A percentile compares a stretch with the other conserved stretches of the same genome.
phyloP scores from a whole-genome alignment of 2,329 filamentous ascomycete genomes.

The Aschersonia sp. region DNA sequence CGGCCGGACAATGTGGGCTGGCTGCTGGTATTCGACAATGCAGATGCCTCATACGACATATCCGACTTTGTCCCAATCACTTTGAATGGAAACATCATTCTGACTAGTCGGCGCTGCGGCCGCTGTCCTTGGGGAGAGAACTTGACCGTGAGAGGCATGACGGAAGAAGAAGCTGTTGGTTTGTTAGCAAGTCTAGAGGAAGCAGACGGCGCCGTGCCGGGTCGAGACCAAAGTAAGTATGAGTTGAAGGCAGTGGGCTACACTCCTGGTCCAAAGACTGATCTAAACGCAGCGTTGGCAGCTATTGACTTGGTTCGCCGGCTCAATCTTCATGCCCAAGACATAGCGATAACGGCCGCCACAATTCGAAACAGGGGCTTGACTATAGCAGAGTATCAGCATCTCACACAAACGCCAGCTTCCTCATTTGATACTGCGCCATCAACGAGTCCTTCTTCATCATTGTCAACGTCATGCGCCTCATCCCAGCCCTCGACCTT shows the following conservation, averaged over 20 bases:
- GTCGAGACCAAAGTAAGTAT: slow-evolving; percentile 5
- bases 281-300: slow-evolving; percentile 6
- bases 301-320: slow-evolving; percentile 6
- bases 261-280: neutral
- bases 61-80: slow-evolving; percentile 12
- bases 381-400: slow-evolving; percentile 9
- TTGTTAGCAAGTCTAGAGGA: slow-evolving; percentile 6
- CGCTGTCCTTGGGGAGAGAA: slow-evolving; percentile 10
- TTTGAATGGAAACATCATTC: slow-evolving; percentile 10
- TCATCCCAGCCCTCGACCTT: slow-evolving; percentile 7
- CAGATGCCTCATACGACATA: slow-evolving; percentile 11
- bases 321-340: slow-evolving; percentile 9
- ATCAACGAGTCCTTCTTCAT: slow-evolving; percentile 5
- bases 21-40: slow-evolving; percentile 12
- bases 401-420: slow-evolving; percentile 10
- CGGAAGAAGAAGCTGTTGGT: slow-evolving; percentile 7
- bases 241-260: neutral
- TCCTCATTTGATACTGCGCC: slow-evolving; percentile 3
- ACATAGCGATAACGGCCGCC: slow-evolving; percentile 8
- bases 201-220: neutral
- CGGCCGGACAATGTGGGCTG: slow-evolving; percentile 10
- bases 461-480: slow-evolving; percentile 4
- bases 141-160: slow-evolving; percentile 9
- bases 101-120: slow-evolving; percentile 10
- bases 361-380: slow-evolving; percentile 9